A percentile compares a stretch with the other conserved stretches of the same genome.
Conservation (phyloP, 2,329 filamentous ascomycete genomes). For the Aspergillus sp. region DNA sequence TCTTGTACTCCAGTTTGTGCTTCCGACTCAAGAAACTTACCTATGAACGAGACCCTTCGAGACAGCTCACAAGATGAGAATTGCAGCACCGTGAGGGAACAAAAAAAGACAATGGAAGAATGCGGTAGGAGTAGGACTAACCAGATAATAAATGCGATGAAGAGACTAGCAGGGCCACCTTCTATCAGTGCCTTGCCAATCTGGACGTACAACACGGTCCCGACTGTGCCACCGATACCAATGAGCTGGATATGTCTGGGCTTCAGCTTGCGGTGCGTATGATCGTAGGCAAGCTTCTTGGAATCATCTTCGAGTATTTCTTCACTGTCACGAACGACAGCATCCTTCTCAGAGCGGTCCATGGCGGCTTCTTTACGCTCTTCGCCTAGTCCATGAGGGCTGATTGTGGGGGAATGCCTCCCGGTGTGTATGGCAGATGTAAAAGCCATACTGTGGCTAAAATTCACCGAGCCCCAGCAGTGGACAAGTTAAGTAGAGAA, state of each 20-base stretch:
- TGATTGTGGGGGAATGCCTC: constrained; percentile 13
- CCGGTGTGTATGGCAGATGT: constrained; percentile 21
- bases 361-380: constrained; percentile 13
- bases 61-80: neutral
- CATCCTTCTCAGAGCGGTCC: constrained; percentile 22
- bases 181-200: constrained; percentile 44
- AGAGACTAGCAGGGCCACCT: constrained; percentile 48
- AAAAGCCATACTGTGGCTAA: constrained; percentile 10
- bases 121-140: constrained; percentile 30
- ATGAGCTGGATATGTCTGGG: constrained; percentile 51
- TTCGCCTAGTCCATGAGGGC: constrained; percentile 17
- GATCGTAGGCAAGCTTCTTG: constrained; percentile 30
- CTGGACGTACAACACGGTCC: constrained; percentile 47
- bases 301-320: constrained; percentile 28
- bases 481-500: neutral
- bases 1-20: neutral
- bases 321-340: constrained; percentile 19
- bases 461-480: neutral
- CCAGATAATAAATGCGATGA: constrained; percentile 50
- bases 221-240: constrained; percentile 50
- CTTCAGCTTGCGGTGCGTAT: constrained; percentile 47
- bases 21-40: constrained; percentile 4
- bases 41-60: neutral
- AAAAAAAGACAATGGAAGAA: constrained; percentile 9
- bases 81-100: constrained; percentile 5